Base-by-base conservation (phyloP, 371 early-diverging fungal genomes). In the Mucor mucedo region DNA sequence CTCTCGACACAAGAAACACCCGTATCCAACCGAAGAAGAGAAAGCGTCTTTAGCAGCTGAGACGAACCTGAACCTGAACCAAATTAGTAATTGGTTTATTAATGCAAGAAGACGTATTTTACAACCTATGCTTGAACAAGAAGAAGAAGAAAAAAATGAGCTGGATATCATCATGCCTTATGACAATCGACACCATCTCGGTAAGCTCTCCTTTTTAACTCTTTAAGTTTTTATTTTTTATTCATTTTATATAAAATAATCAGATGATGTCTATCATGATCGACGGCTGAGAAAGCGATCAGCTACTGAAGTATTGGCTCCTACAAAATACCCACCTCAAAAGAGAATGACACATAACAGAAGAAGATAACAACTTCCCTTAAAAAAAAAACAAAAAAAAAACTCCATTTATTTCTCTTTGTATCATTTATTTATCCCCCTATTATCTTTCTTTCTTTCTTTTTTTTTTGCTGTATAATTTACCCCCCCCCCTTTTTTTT, bases 71-170 rank as follows among this genome's bases (percentile, higher is more conserved):
- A 87, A 80, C 5, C 59, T 88, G 57, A 87, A 87, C 56, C 93
- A 93, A 69, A 86, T 91, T 52, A 91, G 89, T 60, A 90, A 93
- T 67, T 93, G 93, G 93, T 93, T 93, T 68, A 92, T 94, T 58
- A 94, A 94, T 75, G 93, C 93, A 0, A 70, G 94, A 33, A 73
- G 94, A 66, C 84, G 93, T 55, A 84, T 84, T 27, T 48, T 84
- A 59, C 79, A 83, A 47, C 82, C 77, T 27, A 76, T 80, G 75
- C 61, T 80, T 27, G 72, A 77, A 60, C 49, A 71, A 65, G 66
- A 72, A 71, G 55, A 72, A 59, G 49, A 70, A 58, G 52, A 65
- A 65, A 56, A 61, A 28, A 48, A 59, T 14, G 65, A 65, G 40
- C 39, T 65, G 32, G 65, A 65, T 48, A 47, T 65, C 21, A 65